Percentiles rank a stretch among this genome's conserved stretches.
Evolutionary conservation across 1,139 yeast species (phyloP).

Genomic region (Pichia sp.): DNA sequence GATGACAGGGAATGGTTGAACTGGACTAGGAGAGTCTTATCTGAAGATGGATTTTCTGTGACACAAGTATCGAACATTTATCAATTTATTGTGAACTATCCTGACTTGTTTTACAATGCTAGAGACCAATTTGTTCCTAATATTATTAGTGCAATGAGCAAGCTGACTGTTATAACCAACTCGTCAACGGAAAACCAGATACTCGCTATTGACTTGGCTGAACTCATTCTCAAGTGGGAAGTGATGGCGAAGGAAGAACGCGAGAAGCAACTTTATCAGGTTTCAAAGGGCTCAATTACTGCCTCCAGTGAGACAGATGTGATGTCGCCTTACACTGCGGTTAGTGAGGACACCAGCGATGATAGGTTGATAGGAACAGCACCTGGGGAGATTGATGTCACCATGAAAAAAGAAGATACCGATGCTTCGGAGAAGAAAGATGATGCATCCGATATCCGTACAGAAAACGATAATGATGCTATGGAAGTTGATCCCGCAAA

Average conservation of each 20-base stretch:
- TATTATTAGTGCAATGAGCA: constrained; percentile 93
- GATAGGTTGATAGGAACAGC: neutral
- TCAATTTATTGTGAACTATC: constrained; percentile 82
- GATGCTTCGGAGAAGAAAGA: constrained; percentile 11
- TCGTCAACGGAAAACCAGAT: constrained; percentile 78
- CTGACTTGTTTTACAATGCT: constrained; percentile 76
- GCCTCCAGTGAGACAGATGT: no score
- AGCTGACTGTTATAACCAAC: constrained; percentile 72
- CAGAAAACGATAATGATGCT: neutral
- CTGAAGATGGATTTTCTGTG: constrained; percentile 82
- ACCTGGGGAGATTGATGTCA: neutral
- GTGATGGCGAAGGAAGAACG: constrained; percentile 32
- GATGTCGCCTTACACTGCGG: constrained; percentile 1
- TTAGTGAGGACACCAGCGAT: neutral
- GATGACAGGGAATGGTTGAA: constrained; percentile 79
- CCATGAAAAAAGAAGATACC: neutral
- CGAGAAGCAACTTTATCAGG: constrained; percentile 2
- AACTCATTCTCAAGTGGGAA: constrained; percentile 83
- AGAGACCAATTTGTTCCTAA: constrained; percentile 86
- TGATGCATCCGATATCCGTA: neutral
- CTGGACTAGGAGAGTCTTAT: constrained; percentile 89
- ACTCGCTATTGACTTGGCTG: constrained; percentile 85
- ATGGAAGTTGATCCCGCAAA: constrained; percentile 4
- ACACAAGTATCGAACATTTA: constrained; percentile 84
- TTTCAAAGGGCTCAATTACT: constrained; percentile 30